phyloP scores from a whole-genome alignment of 768 basidiomycete genomes.

The Calocera cornea region DNA sequence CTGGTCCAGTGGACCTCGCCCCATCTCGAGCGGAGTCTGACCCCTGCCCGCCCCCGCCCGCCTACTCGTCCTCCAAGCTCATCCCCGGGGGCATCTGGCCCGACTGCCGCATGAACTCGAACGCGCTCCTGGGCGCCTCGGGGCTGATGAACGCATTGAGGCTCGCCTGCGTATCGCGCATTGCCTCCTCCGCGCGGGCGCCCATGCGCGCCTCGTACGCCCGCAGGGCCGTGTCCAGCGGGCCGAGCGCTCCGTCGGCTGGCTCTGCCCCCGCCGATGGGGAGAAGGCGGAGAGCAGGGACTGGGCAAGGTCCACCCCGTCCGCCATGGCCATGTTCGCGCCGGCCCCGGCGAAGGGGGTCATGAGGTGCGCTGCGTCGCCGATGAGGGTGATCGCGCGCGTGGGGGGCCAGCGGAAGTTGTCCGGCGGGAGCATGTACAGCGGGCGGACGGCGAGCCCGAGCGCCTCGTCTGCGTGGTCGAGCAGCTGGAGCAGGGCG shows the following conservation, averaged over 20 bases:
- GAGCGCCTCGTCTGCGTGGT: conserved; percentile 12
- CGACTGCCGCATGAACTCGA: neutral
- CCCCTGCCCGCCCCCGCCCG: neutral
- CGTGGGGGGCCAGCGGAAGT: conserved; percentile 9
- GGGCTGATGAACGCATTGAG: conserved; percentile 5
- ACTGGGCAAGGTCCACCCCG: conserved; percentile 14
- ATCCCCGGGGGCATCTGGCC: neutral
- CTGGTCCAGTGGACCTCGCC: too few relatives aligned
- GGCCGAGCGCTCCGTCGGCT: neutral
- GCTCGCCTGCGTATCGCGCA: conserved; percentile 7
- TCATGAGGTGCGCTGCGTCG: conserved; percentile 31
- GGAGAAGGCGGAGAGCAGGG: conserved; percentile 7
- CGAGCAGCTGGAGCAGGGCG: conserved; percentile 11
- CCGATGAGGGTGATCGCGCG: conserved; percentile 20
- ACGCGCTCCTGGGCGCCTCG: neutral
- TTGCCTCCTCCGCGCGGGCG: conserved; percentile 6
- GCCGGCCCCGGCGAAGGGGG: conserved; percentile 28
- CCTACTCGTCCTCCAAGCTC: neutral
- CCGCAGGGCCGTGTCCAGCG: neutral
- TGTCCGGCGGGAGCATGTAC: conserved; percentile 10
- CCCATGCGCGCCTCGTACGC: neutral
- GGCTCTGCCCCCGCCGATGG: neutral
- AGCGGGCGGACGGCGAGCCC: conserved; percentile 11
- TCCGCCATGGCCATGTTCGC: conserved; percentile 28
- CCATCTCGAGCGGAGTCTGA: too few relatives aligned